Evolutionary conservation across 495 filamentous ascomycete species (phyloP).

Genomic region (Aspergillus taichungensis): DNA sequence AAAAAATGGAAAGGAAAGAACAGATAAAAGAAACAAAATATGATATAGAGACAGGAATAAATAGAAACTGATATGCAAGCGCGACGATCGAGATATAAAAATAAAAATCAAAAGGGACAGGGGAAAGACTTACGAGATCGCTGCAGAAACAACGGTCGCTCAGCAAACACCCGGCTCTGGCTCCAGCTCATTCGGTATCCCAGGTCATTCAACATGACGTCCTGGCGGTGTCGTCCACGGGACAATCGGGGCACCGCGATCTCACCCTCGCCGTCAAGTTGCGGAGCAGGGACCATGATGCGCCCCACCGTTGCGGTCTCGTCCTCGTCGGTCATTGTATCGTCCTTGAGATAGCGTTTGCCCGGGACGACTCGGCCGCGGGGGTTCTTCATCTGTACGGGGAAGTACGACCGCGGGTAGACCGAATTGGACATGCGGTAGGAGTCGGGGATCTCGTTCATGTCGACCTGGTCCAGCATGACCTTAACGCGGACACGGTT

Average conservation of each 20-base stretch:
- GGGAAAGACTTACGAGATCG: slow-evolving; percentile 65
- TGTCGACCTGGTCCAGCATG: slow-evolving; percentile 77
- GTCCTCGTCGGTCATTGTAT: slow-evolving; percentile 46
- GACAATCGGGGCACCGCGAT: slow-evolving; percentile 67
- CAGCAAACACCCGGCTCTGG: slow-evolving; percentile 80
- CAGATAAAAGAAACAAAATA: no score
- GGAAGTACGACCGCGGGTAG: slow-evolving; percentile 82
- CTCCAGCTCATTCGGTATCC: slow-evolving; percentile 95
- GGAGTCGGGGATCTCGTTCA: slow-evolving; percentile 88
- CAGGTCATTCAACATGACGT: slow-evolving; percentile 81
- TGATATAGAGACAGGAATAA: no score
- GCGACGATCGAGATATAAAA: slow-evolving; percentile 1
- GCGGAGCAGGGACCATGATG: slow-evolving; percentile 59
- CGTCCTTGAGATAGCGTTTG: slow-evolving; percentile 57
- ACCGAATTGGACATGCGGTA: slow-evolving; percentile 83
- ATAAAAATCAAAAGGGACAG: neutral
- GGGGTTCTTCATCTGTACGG: slow-evolving; percentile 75
- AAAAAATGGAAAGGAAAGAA: no score
- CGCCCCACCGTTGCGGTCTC: slow-evolving; percentile 39
- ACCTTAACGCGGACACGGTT: slow-evolving; percentile 78
- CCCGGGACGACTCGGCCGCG: slow-evolving; percentile 53
- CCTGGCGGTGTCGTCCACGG: slow-evolving; percentile 57
- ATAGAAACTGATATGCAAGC: neutral
- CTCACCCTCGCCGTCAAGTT: slow-evolving; percentile 65
- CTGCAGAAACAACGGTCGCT: slow-evolving; percentile 80